Base-by-base conservation (phyloP, 345 rosid species). In the Syzygium oleosum region DNA sequence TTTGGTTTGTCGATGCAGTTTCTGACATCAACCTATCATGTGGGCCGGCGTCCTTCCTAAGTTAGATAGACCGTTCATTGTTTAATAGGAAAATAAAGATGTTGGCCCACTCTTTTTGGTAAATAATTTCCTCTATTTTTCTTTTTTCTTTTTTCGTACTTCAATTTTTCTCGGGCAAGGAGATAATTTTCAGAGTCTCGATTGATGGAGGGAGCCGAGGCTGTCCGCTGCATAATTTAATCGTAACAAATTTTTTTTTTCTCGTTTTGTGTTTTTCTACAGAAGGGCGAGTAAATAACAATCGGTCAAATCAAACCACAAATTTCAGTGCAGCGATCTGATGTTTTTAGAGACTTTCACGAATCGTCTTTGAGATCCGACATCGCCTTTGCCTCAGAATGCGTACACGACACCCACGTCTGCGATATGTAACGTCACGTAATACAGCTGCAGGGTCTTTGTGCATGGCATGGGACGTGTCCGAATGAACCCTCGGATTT, bases 251-350 rank as follows among this genome's bases (percentile, higher is more conserved):
- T 51, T 4, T 58, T 25, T 58, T 9, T 17, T 31, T 34, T 34
- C 29, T 73, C 4, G 9, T 19, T 8, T 38, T 73, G 21, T 55
- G 25, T 17, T 73, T 73, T 34, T 38, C 80, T 9, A 34, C 25
- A 34, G 12, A 34, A 14, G 49, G 38, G 80, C 3, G 49, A 38
- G 46, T 34, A 9, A 34, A 73, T 4, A 73, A 73, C 19, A 12
- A 73, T 73, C 80, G 38, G 83, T 84, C 85, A n/a, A 49, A 91
- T 92, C 92, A 92, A 90, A 88, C 89, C 89, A 68, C 91, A 56
- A 68, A 84, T 89, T 85, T 87, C 90, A 46, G 79, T 84, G 88
- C 87, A 65, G 83, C 11, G 83, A 73, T 34, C 13, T 65, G 4
- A 46, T 87, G 55, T 59, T 54, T 59, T 38, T 73, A 9, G 83